Percentiles rank a stretch among this genome's conserved stretches.
Evolutionary conservation across 805 yeast genomes (phyloP).

Genomic region (Zygosaccharomyces lentus): DNA sequence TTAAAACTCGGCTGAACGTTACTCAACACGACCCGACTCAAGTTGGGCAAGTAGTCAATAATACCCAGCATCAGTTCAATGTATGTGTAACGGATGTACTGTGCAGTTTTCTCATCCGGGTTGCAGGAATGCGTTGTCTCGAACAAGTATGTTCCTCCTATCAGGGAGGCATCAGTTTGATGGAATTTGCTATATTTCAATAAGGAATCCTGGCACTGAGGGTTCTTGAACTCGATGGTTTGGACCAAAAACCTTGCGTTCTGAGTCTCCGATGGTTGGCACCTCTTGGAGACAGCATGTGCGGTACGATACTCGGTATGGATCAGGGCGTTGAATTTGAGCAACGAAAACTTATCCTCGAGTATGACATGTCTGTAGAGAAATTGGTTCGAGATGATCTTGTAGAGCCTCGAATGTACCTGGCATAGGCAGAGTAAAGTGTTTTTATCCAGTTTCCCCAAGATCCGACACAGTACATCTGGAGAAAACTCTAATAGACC

Average conservation of each 20-base stretch:
- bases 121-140: constrained; percentile 6
- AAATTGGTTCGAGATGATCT: constrained; percentile 23
- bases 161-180: constrained; percentile 17
- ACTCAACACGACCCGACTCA: constrained; percentile 39
- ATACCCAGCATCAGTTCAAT: constrained; percentile 40
- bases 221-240: constrained; percentile 29
- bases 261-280: constrained; percentile 11
- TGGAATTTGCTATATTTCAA: constrained; percentile 32
- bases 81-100: constrained; percentile 32
- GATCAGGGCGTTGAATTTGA: constrained; percentile 31
- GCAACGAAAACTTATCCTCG: constrained; percentile 24
- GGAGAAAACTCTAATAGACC: constrained; percentile 24
- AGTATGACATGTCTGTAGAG: constrained; percentile 28
- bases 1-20: constrained; percentile 52
- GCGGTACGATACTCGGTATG: constrained; percentile 30
- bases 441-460: constrained; percentile 22
- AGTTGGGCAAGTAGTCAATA: constrained; percentile 45
- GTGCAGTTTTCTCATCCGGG: constrained; percentile 5
- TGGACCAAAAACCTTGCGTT: constrained; percentile 29
- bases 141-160: constrained; percentile 28
- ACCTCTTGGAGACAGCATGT: constrained; percentile 10
- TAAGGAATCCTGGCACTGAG: constrained; percentile 34
- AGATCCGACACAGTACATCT: constrained; percentile 24
- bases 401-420: constrained; percentile 25
- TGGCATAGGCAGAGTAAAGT: constrained; percentile 23